A percentile compares a stretch with the other conserved stretches of the same genome.
Conservation (phyloP, 2,329 filamentous ascomycete genomes). For the Macroventuria anomochaeta region DNA sequence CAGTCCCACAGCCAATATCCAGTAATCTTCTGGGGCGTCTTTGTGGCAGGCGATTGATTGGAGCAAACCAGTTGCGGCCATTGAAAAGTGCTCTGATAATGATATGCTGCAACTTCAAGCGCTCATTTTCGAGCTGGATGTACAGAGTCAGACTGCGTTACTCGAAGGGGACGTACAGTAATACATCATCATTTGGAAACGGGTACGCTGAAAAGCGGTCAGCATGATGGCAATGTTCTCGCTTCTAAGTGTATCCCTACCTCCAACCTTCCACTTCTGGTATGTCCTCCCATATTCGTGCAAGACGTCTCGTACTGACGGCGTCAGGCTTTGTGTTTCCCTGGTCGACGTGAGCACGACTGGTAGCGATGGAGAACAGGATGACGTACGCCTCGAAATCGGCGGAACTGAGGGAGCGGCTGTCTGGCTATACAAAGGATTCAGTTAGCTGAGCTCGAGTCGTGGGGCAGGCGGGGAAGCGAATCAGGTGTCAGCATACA, state of each 20-base stretch:
- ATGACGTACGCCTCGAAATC: slow-evolving; percentile 43
- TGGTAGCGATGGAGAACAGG: background rate
- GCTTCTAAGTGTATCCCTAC: slow-evolving; percentile 31
- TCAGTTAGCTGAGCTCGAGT: slow-evolving; percentile 25
- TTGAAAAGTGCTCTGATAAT: slow-evolving; percentile 48
- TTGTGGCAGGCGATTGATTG: slow-evolving; percentile 41
- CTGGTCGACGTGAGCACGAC: slow-evolving; percentile 32
- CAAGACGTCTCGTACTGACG: slow-evolving; percentile 49
- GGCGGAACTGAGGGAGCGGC: slow-evolving; percentile 35
- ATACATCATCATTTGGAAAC: slow-evolving; percentile 50
- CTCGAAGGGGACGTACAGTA: slow-evolving; percentile 19
- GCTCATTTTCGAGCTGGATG: slow-evolving; percentile 46
- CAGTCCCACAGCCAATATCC: slow-evolving; percentile 53
- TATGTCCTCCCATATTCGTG: slow-evolving; percentile 52
- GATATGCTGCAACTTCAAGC: slow-evolving; percentile 49
- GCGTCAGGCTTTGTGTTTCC: slow-evolving; percentile 48
- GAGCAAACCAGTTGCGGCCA: slow-evolving; percentile 47
- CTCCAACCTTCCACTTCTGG: slow-evolving; percentile 49
- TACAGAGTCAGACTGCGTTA: slow-evolving; percentile 24
- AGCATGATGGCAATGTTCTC: slow-evolving; percentile 20
- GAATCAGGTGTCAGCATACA: slow-evolving; percentile 8
- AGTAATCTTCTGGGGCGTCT: slow-evolving; percentile 45
- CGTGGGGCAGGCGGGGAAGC: slow-evolving; percentile 17
- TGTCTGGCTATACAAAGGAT: slow-evolving; percentile 37
- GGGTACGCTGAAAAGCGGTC: slow-evolving; percentile 44